A percentile compares a stretch with the other conserved stretches of the same genome.
Conservation (phyloP, 768 basidiomycete species). For the Exsudoporus frostii region DNA sequence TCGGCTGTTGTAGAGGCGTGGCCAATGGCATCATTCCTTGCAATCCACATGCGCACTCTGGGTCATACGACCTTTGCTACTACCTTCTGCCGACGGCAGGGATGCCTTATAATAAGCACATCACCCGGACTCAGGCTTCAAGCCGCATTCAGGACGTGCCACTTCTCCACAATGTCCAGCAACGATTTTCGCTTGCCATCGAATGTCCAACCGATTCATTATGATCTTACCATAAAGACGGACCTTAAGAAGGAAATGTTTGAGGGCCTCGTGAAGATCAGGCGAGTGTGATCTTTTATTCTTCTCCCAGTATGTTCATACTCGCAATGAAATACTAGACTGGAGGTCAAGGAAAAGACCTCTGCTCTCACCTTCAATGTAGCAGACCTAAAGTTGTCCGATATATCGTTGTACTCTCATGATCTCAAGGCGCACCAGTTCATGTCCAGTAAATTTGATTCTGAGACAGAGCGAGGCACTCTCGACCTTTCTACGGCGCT, state of each 20-base stretch:
- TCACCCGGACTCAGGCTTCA: neutral
- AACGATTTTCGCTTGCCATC: constrained; percentile 54
- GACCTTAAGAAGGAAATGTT: constrained; percentile 78
- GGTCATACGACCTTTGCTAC: neutral
- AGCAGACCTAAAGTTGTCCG: constrained; percentile 53
- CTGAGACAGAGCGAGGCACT: constrained; percentile 59
- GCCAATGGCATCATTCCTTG: constrained; percentile 16
- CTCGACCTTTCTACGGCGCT: constrained; percentile 56
- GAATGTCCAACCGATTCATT: constrained; percentile 68
- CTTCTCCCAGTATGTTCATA: neutral
- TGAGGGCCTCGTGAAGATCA: constrained; percentile 70
- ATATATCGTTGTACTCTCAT: constrained; percentile 55
- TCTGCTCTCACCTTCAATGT: constrained; percentile 64
- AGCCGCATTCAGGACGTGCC: constrained; percentile 1
- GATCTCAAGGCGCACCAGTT: constrained; percentile 47
- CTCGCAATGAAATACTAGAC: constrained; percentile 35
- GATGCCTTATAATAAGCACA: neutral
- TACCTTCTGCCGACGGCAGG: neutral
- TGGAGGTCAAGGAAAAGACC: constrained; percentile 62
- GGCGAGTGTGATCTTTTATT: constrained; percentile 39
- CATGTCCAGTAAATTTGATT: constrained; percentile 51
- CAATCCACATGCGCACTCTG: constrained; percentile 2
- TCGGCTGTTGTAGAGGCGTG: neutral
- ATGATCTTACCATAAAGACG: constrained; percentile 75
- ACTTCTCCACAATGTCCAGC: constrained; percentile 12